Conservation (phyloP, 2,329 filamentous ascomycete species). For the Gyromitra esculenta region DNA sequence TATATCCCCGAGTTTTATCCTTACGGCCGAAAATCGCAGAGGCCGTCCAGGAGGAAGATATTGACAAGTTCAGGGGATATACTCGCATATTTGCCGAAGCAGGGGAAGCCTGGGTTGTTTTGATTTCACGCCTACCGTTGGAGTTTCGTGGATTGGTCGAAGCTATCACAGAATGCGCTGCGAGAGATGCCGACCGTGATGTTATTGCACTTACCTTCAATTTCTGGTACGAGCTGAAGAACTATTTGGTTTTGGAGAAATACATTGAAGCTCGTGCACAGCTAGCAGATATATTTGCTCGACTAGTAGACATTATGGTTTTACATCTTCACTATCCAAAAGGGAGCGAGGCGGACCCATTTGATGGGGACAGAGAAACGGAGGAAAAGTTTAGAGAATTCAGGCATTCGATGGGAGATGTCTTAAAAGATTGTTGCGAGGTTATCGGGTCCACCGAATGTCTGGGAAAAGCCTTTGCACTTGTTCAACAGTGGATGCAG, state of each 20-base stretch:
- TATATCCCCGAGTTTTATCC: conserved; percentile 82
- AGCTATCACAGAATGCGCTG: conserved; percentile 88
- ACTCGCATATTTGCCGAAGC: conserved; percentile 92
- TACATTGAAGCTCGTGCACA: conserved; percentile 83
- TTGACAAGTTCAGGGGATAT: conserved; percentile 84
- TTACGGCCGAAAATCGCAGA: conserved; percentile 79
- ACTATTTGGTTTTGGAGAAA: conserved; percentile 88
- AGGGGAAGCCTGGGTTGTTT: conserved; percentile 91
- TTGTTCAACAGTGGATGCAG: conserved; percentile 88
- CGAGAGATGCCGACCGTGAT: conserved; percentile 86
- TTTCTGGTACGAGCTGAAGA: conserved; percentile 99
- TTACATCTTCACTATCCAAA: conserved; percentile 87
- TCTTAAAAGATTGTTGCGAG: conserved; percentile 94
- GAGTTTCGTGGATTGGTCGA: conserved; percentile 89
- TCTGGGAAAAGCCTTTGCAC: conserved; percentile 83
- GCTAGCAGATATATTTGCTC: conserved; percentile 82
- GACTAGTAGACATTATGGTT: conserved; percentile 91
- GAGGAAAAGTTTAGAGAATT: conserved; percentile 98
- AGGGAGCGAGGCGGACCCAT: conserved; percentile 81
- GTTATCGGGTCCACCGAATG: conserved; percentile 95
- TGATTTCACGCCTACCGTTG: conserved; percentile 82
- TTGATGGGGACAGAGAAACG: conserved; percentile 92
- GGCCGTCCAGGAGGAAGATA: conserved; percentile 81
- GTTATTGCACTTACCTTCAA: conserved; percentile 92
- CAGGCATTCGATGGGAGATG: conserved; percentile 96